Evolutionary conservation across 2,329 filamentous ascomycete species (phyloP).

Genomic region (Colletotrichum destructivum): DNA sequence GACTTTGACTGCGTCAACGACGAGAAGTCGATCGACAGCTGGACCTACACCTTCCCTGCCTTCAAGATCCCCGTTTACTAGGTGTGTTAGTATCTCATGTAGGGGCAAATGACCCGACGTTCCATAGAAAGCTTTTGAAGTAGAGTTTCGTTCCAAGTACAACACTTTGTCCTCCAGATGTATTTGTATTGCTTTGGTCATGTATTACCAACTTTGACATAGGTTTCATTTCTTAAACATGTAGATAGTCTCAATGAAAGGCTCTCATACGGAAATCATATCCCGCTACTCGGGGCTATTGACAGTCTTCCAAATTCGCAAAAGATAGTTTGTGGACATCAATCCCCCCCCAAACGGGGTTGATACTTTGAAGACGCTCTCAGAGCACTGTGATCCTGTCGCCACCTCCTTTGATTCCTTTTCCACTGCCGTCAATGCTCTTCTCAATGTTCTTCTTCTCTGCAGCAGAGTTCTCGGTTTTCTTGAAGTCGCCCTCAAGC

Average conservation of each 20-base stretch:
- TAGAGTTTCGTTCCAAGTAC: too few species aligned
- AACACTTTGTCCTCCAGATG: too few species aligned
- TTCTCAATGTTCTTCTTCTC: not conserved
- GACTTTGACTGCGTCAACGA: slow-evolving; percentile 40
- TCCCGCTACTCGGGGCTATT: not conserved
- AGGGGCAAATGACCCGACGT: too few species aligned
- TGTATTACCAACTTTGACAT: too few species aligned
- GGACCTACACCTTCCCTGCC: slow-evolving; percentile 41
- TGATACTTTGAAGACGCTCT: not conserved
- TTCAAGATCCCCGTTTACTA: slow-evolving; percentile 42
- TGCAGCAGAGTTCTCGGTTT: not conserved
- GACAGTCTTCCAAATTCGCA: not conserved
- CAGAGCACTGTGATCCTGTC: not conserved
- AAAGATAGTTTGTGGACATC: not conserved
- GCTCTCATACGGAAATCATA: too few species aligned
- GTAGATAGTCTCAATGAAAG: too few species aligned
- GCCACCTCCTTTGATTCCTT: not conserved
- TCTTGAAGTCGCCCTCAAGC: not conserved
- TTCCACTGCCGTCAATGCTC: not conserved
- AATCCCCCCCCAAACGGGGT: not conserved
- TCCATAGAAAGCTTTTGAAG: too few species aligned
- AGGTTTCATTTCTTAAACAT: too few species aligned
- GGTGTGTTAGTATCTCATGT: not conserved
- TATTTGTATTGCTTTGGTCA: too few species aligned
- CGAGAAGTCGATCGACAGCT: slow-evolving; percentile 40